phyloP scores from a whole-genome alignment of 805 yeast genomes.

The Sugiyamaella valdiviana region DNA sequence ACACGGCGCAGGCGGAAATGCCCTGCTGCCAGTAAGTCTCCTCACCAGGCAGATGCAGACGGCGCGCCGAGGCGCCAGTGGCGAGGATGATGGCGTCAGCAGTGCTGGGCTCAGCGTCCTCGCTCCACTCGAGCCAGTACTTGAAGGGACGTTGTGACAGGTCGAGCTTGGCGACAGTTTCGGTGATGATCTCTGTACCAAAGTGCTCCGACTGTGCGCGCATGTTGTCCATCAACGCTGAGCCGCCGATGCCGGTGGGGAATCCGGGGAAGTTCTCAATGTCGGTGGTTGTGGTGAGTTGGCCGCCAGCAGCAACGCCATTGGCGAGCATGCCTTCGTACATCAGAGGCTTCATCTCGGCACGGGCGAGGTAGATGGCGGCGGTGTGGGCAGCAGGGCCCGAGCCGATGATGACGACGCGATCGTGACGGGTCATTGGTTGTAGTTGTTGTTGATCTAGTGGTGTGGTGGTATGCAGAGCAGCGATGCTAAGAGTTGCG shows the following conservation, averaged over 20 bases:
- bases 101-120: constrained; percentile 84
- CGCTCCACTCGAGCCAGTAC: constrained; percentile 93
- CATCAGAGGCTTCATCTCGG: constrained; percentile 87
- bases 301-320: constrained; percentile 99
- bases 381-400: constrained; percentile 99
- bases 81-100: constrained; percentile 91
- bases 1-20: constrained; percentile 98
- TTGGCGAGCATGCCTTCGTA: constrained; percentile 97
- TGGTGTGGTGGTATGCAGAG: background rate
- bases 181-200: constrained; percentile 92
- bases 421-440: constrained; percentile 26
- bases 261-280: constrained; percentile 99
- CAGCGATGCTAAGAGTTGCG: background rate
- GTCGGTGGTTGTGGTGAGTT: constrained; percentile 96
- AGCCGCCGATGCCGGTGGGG: constrained; percentile 86
- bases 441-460: constrained; percentile 2
- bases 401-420: constrained; percentile 55
- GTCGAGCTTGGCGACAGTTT: constrained; percentile 90
- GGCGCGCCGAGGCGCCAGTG: constrained; percentile 97
- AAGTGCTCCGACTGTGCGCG: constrained; percentile 78
- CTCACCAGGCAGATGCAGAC: constrained; percentile 92
- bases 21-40: constrained; percentile 99
- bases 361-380: constrained; percentile 93
- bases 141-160: constrained; percentile 85
- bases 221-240: constrained; percentile 90